Base-by-base conservation (phyloP, 495 filamentous ascomycete genomes). In the Tetracladium setigerum region DNA sequence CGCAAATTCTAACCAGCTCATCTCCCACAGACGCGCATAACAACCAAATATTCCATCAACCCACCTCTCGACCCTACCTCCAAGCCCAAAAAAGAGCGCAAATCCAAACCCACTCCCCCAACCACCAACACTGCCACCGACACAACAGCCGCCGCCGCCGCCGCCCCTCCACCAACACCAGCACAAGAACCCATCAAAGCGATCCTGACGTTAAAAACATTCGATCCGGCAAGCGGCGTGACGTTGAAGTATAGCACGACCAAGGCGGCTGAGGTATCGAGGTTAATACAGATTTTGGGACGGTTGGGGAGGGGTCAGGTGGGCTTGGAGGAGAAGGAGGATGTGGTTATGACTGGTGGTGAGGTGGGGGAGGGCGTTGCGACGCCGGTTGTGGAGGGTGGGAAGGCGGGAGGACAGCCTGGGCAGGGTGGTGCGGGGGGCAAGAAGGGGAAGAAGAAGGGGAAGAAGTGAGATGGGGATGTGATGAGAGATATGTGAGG, bases 211-310 rank as follows among this genome's bases (percentile, higher is more conserved):
- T 71, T 97, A 24, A 97, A 95, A 69, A 95, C 90, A 13, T 98
- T 79, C 72, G 89, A 95, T 64, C 87, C 92, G 0, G 65, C 64
- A 22, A 82, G 83, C 11, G 92, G 92, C 53, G 77, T 79, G 39
- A 81, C 83, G 45, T 77, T 98, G 30, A 95, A 95, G 66, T 98
- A 95, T 69, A 76, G 77, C 59, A 95, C 92, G 14, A 80, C 84
- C 63, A 95, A 94, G 58, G 83, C 82, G n/a, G 86, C 87, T 14
- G 90, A 96, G 63, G 91, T 98, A 4, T 78, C 81, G 2, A 69
- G 92, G 30, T 63, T 97, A 61, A 76, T 97, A 35, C 79, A 79
- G 30, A 78, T 78, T 34, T 58, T 97, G 51, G 86, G 86, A 1
- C 71, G 74, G 47, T 60, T 91, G 58, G 83, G 79, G 6, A 67